These are phyloP conservation scores for Inosperma sp. DNA, from an alignment of 768 basidiomycete genomes.

Conservation along the genomic window DNA sequence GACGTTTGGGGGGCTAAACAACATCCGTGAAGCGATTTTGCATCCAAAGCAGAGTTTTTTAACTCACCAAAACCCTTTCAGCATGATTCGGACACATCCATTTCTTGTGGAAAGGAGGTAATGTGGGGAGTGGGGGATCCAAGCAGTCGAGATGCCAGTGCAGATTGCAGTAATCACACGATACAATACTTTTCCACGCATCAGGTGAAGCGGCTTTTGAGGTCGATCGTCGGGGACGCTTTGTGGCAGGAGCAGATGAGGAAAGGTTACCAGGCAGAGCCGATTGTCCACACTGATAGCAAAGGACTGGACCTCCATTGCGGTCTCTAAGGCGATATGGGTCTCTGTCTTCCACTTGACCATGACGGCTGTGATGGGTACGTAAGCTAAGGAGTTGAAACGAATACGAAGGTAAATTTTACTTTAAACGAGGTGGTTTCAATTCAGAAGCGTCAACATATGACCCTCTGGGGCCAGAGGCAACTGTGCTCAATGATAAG, in stretches of 20 bases:
- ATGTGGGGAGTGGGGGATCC: constrained; percentile 78
- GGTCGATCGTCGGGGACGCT: constrained; percentile 50
- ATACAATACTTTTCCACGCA: constrained; percentile 71
- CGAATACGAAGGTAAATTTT: constrained; percentile 20
- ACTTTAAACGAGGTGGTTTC: constrained; percentile 81
- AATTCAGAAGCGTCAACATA: constrained; percentile 79
- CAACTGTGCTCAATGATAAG: constrained; percentile 48
- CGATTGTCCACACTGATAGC: constrained; percentile 84
- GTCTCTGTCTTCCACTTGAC: constrained; percentile 89
- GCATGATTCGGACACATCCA: constrained; percentile 99
- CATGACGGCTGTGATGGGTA: constrained; percentile 57
- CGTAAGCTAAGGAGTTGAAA: constrained; percentile 11
- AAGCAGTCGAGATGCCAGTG: constrained; percentile 98
- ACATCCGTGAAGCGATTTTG: constrained; percentile 4
- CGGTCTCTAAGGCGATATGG: constrained; percentile 81
- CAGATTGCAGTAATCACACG: constrained; percentile 91
- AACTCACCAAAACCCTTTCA: constrained; percentile 76
- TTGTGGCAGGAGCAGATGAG: constrained; percentile 49
- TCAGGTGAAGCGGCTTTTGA: constrained; percentile 44
- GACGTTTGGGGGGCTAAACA: constrained; percentile 71
- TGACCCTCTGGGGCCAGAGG: constrained; percentile 69
- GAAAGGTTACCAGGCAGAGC: constrained; percentile 57
- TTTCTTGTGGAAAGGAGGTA: constrained; percentile 86
- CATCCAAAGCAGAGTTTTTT: constrained; percentile 6
- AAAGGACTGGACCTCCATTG: constrained; percentile 78